Percentiles rank a stretch among this genome's conserved stretches.
These are phyloP conservation scores for Saussurea involucrata DNA, from an alignment of 129 eudicot genomes.

Conservation along the genomic window DNA sequence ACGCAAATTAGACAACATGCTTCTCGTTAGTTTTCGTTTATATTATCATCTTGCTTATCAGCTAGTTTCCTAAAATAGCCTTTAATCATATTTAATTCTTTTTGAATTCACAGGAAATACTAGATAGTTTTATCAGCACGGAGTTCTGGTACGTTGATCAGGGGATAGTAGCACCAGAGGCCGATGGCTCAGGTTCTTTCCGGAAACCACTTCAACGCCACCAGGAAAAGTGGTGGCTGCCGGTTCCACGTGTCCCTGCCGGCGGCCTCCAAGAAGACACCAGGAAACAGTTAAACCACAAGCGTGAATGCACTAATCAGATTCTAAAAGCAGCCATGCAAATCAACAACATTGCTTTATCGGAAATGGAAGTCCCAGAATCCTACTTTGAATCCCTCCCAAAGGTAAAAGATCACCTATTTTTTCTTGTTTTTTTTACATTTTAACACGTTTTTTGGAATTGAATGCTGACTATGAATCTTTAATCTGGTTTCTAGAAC, in stretches of 20 bases:
- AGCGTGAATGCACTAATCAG: slow-evolving; percentile 77
- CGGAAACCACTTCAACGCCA: slow-evolving; percentile 73
- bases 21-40: slow-evolving; percentile 54
- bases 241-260: slow-evolving; percentile 89
- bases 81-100: background rate
- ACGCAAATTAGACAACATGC: slow-evolving; percentile 85
- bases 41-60: background rate
- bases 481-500: slow-evolving; percentile 41
- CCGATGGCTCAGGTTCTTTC: slow-evolving; percentile 68
- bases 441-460: background rate
- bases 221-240: slow-evolving; percentile 98
- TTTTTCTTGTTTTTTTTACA: no score
- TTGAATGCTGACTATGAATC: background rate
- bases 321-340: slow-evolving; percentile 84
- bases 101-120: slow-evolving; percentile 53
- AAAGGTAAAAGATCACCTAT: slow-evolving; percentile 43
- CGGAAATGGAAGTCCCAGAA: slow-evolving; percentile 95
- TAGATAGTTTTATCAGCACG: slow-evolving; percentile 65
- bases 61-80: background rate
- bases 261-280: slow-evolving; percentile 71
- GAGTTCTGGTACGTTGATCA: slow-evolving; percentile 98
- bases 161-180: slow-evolving; percentile 63
- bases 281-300: slow-evolving; percentile 62
- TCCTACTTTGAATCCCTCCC: slow-evolving; percentile 86
- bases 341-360: slow-evolving; percentile 60